A percentile compares a stretch with the other conserved stretches of the same genome.
Evolutionary conservation across 2,329 filamentous ascomycete genomes (phyloP).

Genomic region (Colletotrichum higginsianum): DNA sequence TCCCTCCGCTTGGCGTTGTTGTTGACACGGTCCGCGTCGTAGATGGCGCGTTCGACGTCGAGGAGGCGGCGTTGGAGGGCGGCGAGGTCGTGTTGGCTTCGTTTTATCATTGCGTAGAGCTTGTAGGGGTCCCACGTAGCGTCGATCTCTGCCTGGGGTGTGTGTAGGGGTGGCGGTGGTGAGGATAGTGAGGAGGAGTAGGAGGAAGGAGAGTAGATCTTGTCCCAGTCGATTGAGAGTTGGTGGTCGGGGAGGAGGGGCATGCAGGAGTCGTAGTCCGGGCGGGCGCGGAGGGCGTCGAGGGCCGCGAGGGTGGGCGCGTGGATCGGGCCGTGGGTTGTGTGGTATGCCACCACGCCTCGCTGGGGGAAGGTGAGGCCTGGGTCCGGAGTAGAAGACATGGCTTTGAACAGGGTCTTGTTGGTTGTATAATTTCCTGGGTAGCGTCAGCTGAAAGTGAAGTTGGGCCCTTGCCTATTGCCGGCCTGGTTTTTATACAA

Average conservation of each 20-base stretch:
- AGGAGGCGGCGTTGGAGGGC: constrained; percentile 88
- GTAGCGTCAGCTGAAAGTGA: no score
- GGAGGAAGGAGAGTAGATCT: background rate
- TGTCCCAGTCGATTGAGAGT: constrained; percentile 9
- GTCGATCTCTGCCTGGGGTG: constrained; percentile 65
- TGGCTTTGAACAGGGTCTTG: background rate
- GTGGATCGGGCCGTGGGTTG: background rate
- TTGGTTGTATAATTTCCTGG: background rate
- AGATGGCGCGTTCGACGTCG: constrained; percentile 47
- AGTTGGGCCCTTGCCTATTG: no score
- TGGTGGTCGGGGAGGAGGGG: background rate
- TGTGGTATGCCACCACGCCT: background rate
- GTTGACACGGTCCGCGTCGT: constrained; percentile 64
- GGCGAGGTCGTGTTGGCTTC: constrained; percentile 74
- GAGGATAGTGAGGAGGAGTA: background rate
- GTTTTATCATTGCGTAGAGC: constrained; percentile 43
- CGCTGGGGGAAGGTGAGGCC: background rate
- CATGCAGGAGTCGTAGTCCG: constrained; percentile 26
- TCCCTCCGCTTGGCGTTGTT: constrained; percentile 80
- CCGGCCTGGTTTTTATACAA: no score
- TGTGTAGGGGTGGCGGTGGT: constrained; percentile 31
- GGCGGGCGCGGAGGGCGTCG: background rate
- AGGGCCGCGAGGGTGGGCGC: constrained; percentile 5
- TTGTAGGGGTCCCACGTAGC: constrained; percentile 52
- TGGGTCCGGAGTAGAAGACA: background rate